Conservation (phyloP, 805 yeast genomes). For the Wickerhamiella alocasiicola region DNA sequence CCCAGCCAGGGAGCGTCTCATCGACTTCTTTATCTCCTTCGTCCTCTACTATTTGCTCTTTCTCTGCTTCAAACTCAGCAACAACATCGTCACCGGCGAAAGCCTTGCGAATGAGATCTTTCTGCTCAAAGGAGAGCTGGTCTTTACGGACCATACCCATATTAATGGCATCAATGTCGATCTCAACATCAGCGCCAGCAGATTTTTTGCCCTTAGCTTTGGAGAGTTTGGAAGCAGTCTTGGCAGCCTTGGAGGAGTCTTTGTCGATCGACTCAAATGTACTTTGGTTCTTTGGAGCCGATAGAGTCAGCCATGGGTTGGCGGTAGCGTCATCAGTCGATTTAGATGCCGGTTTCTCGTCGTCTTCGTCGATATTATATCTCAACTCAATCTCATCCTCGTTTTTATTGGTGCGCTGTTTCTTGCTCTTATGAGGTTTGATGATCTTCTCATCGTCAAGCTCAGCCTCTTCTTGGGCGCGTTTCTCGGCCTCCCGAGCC, state of each 20-base stretch:
- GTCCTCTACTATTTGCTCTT: conserved; percentile 47
- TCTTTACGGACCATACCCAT: conserved; percentile 18
- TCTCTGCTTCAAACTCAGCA: conserved; percentile 65
- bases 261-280: conserved; percentile 40
- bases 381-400: conserved; percentile 11
- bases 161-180: conserved; percentile 19
- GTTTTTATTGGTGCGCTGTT: conserved; percentile 2
- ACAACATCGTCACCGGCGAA: conserved; percentile 97
- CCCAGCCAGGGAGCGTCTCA: conserved; percentile 92
- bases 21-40: conserved; percentile 86
- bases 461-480: conserved; percentile 16
- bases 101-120: conserved; percentile 75
- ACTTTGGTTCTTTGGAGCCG: conserved; percentile 32
- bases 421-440: conserved; percentile 3
- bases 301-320: conserved; percentile 28
- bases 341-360: conserved; percentile 7
- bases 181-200: conserved; percentile 15
- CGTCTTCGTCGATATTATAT: neutral
- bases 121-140: conserved; percentile 22
- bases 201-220: conserved; percentile 27
- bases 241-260: conserved; percentile 14
- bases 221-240: conserved; percentile 20
- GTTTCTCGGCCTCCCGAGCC: conserved; percentile 10
- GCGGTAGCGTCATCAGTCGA: conserved; percentile 11
- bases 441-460: conserved; percentile 7